Evolutionary conservation across 164 flowering plant genomes (phyloP), one percentile per base, ranked within the genome.

Genomic region (Chloranthus sessilifolius): DNA sequence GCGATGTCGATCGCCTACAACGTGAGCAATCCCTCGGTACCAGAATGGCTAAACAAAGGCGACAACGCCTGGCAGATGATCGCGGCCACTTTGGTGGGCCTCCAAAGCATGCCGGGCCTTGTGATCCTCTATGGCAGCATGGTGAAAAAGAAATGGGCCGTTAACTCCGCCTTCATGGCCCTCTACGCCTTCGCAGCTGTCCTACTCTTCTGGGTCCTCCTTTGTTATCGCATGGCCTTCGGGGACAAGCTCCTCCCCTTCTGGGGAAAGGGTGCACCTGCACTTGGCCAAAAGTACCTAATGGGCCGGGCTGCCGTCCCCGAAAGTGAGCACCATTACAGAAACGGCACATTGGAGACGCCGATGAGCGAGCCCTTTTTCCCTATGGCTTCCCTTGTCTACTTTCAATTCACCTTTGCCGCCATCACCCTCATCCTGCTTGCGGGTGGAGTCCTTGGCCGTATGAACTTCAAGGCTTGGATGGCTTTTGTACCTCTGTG

Each of bases 101-200:
- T 55, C 7, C 59, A 55, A 19, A 55, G 59, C 59, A 43, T 55
- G 59, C 59, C 59, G 2, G 59, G 59, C 30, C 50, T 55, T 0
- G 72, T 80, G 0, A 73, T 77, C 25, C 71, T 77, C 1, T 77
- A 77, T 20, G 82, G 82, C 1, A 66, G 80, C 62, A 70, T 75
- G 66, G 80, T 77, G 20, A 77, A 77, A 67, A 77, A 77, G 56
- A 80, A 36, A 17, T 35, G 52, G 60, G 47, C 47, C 1, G 47
- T 40, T 1, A 55, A 56, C 19, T 46, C 60, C 5, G 60, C 60
- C 25, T 56, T 56, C 45, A 47, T 56, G 60, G 60, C 60, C 1
- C 60, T 56, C 45, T 56, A 56, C 50, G 60, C 60, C 53, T 56
- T 46, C 52, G 52, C 60, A 8, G 60, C 60, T 10, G 24, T 21